These are phyloP conservation scores for Cinnamomum chago DNA, from an alignment of 164 flowering plant genomes.

Conservation along the genomic window DNA sequence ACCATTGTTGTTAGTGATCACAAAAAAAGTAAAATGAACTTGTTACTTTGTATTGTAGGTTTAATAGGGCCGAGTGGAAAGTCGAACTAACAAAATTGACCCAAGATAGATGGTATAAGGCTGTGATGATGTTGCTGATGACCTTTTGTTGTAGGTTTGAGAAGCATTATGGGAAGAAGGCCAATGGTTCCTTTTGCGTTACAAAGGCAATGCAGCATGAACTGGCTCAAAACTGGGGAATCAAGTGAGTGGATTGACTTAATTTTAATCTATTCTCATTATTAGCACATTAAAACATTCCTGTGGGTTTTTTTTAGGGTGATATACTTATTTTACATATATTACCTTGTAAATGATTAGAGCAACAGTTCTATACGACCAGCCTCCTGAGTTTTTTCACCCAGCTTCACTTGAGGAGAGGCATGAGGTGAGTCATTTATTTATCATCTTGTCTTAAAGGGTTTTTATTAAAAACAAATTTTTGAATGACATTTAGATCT, in stretches of 20 bases:
- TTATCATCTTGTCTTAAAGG: neutral
- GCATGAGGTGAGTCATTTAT: constrained; percentile 53
- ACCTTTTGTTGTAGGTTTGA: constrained; percentile 51
- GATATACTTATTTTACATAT: constrained; percentile 1
- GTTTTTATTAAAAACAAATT: no score
- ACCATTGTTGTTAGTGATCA: neutral
- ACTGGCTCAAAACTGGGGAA: constrained; percentile 91
- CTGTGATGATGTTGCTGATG: no score
- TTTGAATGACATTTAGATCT: constrained; percentile 9
- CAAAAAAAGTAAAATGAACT: neutral
- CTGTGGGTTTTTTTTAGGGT: neutral
- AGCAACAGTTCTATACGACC: constrained; percentile 91
- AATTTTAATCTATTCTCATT: neutral
- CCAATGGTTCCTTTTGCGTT: constrained; percentile 85
- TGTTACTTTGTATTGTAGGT: neutral
- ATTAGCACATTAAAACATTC: neutral
- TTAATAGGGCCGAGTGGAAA: no score
- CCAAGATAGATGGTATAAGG: no score
- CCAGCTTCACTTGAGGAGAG: constrained; percentile 74
- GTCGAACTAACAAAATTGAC: no score
- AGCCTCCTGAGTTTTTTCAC: constrained; percentile 91
- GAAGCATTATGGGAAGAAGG: constrained; percentile 77
- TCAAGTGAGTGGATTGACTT: constrained; percentile 48
- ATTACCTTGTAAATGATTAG: constrained; percentile 29
- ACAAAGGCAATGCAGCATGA: constrained; percentile 98